Percentiles rank a stretch among this genome's conserved stretches.
Evolutionary conservation across 192 early-diverging fungal genomes (phyloP).

Genomic region (Umbelopsis vinacea): DNA sequence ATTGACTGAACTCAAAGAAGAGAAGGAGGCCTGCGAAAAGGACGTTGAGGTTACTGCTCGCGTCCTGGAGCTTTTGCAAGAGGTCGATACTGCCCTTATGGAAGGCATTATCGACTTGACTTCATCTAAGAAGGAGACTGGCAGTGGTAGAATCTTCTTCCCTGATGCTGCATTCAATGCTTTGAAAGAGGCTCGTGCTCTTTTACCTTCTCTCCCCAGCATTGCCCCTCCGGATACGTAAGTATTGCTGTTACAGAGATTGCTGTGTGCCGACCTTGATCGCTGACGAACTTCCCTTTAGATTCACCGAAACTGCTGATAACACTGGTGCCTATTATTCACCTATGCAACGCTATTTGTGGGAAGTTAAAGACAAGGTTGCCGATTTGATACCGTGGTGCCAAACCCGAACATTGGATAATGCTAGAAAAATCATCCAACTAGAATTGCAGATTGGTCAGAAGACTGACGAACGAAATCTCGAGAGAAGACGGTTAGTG

Average conservation of each 20-base stretch:
- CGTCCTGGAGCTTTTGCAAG: constrained; percentile 29
- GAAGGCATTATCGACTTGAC: constrained; percentile 41
- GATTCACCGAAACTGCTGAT: constrained; percentile 27
- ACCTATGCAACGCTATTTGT: constrained; percentile 41
- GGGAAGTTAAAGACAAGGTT: constrained; percentile 36
- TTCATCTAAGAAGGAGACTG: constrained; percentile 7
- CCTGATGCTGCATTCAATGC: constrained; percentile 39
- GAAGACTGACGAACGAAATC: constrained; percentile 29
- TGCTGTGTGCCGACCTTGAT: no score
- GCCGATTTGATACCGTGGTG: constrained; percentile 33
- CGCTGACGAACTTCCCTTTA: neutral
- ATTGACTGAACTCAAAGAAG: neutral
- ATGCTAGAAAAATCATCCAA: neutral
- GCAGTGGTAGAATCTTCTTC: constrained; percentile 36
- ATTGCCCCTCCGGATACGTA: constrained; percentile 32
- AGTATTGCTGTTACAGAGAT: neutral
- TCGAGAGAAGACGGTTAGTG: constrained; percentile 39
- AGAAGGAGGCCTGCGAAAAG: constrained; percentile 10
- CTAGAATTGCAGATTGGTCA: constrained; percentile 18
- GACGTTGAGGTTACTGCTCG: constrained; percentile 20
- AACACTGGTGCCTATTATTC: constrained; percentile 39
- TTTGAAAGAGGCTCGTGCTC: constrained; percentile 36
- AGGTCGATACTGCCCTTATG: constrained; percentile 27
- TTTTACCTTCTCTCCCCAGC: constrained; percentile 32
- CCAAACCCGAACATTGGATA: constrained; percentile 21